Base-by-base conservation (phyloP, 768 basidiomycete genomes). In the Lentinula sp. region DNA sequence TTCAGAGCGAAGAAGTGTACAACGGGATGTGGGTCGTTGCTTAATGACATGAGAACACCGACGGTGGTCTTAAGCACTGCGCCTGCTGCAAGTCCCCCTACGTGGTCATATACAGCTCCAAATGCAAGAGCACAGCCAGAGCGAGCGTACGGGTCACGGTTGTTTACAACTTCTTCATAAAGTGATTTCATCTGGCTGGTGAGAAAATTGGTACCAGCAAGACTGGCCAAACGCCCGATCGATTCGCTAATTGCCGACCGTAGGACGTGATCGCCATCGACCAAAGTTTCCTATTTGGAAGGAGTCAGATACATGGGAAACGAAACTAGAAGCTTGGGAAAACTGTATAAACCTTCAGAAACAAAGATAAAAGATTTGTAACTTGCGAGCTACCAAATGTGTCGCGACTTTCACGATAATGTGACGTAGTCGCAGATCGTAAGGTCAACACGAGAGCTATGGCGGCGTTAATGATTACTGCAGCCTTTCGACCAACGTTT, bases 121-220 rank as follows among this genome's bases (percentile, higher is more conserved):
- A 98, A 93, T 0, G 95, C 90, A 41, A 95, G 74, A 0, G 95
- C 93, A 69, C 95, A 98, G 0, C 97, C 97, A 15, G 96, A 95
- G 16, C 97, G 86, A 23, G 88, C 88, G 63, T 91, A 82, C 0
- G 97, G 96, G 71, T 96, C 91, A 16, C 96, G 89, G 71, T 98
- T 97, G 73, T 81, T 93, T 60, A 98, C 93, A 23, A 98, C 90
- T 67, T 94, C 90, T 66, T 97, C 91, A 8, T 98, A 94, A 4
- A 98, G 79, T 63, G 85, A 85, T 72, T 97, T 97, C 63, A 93
- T 88, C 71, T 95, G 91, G 49, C 80, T 82, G 0, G 91, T 90
- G 54, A 98, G 78, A 77, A 95, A 96, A 45, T 80, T 82, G 6
- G 88, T 92, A 4, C 89, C 93, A 1, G 90, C 90, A 36, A 96